phyloP scores from a whole-genome alignment of 2,329 filamentous ascomycete species.

The Xenoacremonium recifei region DNA sequence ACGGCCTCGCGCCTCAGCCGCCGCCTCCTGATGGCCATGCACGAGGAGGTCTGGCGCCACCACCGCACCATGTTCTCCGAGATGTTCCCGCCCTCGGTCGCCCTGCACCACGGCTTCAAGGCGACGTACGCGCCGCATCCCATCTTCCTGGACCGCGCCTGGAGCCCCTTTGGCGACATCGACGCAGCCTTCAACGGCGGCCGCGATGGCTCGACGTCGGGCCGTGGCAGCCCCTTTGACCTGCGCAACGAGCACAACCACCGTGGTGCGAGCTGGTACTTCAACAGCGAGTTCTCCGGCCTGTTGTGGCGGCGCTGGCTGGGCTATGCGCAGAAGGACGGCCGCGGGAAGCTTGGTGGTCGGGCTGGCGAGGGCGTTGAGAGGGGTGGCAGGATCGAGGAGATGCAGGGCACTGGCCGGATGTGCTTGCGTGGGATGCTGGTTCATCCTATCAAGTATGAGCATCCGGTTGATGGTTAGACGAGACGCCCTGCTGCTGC shows the following conservation, averaged over 20 bases:
- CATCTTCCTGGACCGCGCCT: conserved; percentile 74
- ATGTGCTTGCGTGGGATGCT: conserved; percentile 80
- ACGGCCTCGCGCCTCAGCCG: conserved; percentile 68
- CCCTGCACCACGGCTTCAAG: conserved; percentile 75
- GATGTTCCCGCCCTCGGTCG: conserved; percentile 72
- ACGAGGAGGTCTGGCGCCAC: conserved; percentile 66
- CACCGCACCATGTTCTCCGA: conserved; percentile 75
- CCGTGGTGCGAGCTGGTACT: conserved; percentile 81
- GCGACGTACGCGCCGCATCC: conserved; percentile 80
- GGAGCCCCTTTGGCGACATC: conserved; percentile 63
- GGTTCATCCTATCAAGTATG: conserved; percentile 76
- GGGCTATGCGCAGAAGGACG: conserved; percentile 54
- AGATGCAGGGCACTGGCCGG: conserved; percentile 55
- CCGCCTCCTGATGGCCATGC: conserved; percentile 68
- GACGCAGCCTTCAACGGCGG: conserved; percentile 79
- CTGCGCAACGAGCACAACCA: conserved; percentile 77
- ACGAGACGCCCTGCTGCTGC: too few relatives aligned
- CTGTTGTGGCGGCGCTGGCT: conserved; percentile 81
- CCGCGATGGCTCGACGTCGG: conserved; percentile 62
- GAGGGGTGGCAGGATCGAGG: conserved; percentile 52
- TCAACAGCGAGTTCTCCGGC: conserved; percentile 73
- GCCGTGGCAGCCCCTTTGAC: conserved; percentile 66
- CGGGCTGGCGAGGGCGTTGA: conserved; percentile 44
- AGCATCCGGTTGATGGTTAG: conserved; percentile 53
- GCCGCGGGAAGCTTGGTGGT: conserved; percentile 49